Conservation (phyloP, 2,329 filamentous ascomycete genomes). For the Epichloe sylvatica region DNA sequence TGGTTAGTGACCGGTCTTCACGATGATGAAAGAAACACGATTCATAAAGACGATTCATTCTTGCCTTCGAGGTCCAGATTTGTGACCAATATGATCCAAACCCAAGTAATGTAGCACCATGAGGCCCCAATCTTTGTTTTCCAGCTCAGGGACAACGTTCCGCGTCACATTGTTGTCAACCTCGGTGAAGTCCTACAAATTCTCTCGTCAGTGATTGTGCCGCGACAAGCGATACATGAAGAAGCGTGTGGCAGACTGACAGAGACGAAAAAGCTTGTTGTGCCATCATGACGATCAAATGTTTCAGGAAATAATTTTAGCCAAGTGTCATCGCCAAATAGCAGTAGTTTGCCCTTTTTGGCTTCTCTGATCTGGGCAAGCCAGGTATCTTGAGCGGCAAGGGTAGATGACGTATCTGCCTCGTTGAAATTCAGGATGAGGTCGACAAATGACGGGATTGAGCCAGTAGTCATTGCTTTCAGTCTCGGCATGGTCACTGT, state of each 20-base stretch:
- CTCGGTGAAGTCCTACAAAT: conserved; percentile 75
- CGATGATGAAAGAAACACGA: background rate
- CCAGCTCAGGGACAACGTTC: conserved; percentile 65
- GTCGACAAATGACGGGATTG: conserved; percentile 94
- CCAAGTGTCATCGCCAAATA: conserved; percentile 98
- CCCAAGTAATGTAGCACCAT: conserved; percentile 94
- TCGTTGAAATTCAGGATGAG: conserved; percentile 95
- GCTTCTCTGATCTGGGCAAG: conserved; percentile 78
- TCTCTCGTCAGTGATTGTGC: background rate
- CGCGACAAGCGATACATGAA: background rate
- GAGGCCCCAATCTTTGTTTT: conserved; percentile 71
- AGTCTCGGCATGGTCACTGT: conserved; percentile 97
- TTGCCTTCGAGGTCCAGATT: conserved; percentile 73
- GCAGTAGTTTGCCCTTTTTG: conserved; percentile 59
- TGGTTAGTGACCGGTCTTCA: background rate
- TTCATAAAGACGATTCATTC: background rate
- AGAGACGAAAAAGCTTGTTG: conserved; percentile 95
- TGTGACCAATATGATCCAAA: conserved; percentile 94
- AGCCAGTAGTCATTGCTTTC: conserved; percentile 94
- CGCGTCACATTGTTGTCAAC: conserved; percentile 96
- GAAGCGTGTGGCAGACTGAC: conserved; percentile 39
- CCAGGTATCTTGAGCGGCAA: conserved; percentile 89
- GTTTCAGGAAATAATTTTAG: conserved; percentile 85
- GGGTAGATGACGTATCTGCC: conserved; percentile 76
- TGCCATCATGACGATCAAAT: conserved; percentile 80